Evolutionary conservation across 345 rosid genomes (phyloP).

Genomic region (Erodium maritimum): DNA sequence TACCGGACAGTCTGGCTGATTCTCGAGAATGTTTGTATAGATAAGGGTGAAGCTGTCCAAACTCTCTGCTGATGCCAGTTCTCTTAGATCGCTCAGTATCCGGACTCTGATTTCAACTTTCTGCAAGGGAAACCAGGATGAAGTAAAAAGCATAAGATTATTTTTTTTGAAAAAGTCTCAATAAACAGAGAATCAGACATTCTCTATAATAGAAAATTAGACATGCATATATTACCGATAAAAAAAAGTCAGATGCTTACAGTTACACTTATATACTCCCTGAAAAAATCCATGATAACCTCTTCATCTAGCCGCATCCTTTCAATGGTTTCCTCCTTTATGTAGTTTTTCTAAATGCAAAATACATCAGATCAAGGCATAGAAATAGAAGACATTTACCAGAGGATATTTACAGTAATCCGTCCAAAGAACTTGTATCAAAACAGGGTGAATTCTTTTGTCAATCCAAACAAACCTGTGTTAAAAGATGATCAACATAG

Average conservation of each 20-base stretch:
- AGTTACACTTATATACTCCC: conserved; percentile 78
- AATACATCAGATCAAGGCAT: conserved; percentile 4
- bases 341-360: conserved; percentile 57
- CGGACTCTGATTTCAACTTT: conserved; percentile 90
- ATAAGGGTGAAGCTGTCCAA: conserved; percentile 87
- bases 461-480: conserved; percentile 42
- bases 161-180: neutral
- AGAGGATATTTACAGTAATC: neutral
- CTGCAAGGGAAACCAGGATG: conserved; percentile 21
- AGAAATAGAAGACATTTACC: neutral
- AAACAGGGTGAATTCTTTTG: neutral
- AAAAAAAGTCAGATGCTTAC: conserved; percentile 34
- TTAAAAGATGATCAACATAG: conserved; percentile 82
- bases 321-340: conserved; percentile 93
- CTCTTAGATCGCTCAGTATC: conserved; percentile 84
- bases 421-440: neutral
- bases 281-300: conserved; percentile 88
- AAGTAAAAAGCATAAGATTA: neutral
- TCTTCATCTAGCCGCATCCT: conserved; percentile 96
- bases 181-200: no score
- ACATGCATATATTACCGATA: neutral
- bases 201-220: no score
- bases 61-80: conserved; percentile 98
- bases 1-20: conserved; percentile 98
- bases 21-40: conserved; percentile 89